Conservation (phyloP, 495 filamentous ascomycete species). For the Umbilicaria muhlenbergii region DNA sequence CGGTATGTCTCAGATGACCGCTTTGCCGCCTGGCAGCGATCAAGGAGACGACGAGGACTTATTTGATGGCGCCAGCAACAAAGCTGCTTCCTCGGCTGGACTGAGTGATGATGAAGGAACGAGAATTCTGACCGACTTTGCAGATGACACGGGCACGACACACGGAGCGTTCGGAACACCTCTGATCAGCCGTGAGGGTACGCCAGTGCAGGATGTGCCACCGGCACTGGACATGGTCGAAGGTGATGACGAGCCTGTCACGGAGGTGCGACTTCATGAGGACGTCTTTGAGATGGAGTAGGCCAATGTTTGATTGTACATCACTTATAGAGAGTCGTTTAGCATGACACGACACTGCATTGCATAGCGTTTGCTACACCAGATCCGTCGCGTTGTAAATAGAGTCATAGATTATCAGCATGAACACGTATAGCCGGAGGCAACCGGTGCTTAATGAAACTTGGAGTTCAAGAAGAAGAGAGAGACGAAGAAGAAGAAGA, state of each 20-base stretch:
- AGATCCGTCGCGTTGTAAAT: too few species aligned
- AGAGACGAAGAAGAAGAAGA: too few species aligned
- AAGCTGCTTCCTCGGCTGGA: constrained; percentile 27
- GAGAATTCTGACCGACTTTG: constrained; percentile 18
- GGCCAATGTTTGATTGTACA: too few species aligned
- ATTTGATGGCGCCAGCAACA: constrained; percentile 27
- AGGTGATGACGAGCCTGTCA: constrained; percentile 29
- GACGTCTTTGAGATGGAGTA: too few species aligned
- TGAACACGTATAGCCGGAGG: too few species aligned
- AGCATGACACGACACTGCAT: too few species aligned
- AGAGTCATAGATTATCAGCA: too few species aligned
- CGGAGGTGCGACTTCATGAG: constrained; percentile 19
- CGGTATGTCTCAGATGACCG: constrained; percentile 20
- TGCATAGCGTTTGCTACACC: too few species aligned
- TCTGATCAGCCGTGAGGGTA: constrained; percentile 11
- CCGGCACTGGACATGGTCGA: constrained; percentile 20
- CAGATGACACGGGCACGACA: constrained; percentile 13
- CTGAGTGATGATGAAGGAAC: constrained; percentile 25
- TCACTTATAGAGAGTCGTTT: too few species aligned
- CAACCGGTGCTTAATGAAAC: too few species aligned
- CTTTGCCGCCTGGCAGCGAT: constrained; percentile 11
- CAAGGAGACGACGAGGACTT: constrained; percentile 20
- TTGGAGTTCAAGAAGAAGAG: too few species aligned
- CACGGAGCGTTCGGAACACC: constrained; percentile 15
- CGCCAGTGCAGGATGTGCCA: constrained; percentile 23